Percentiles rank a stretch among this genome's conserved stretches.
Evolutionary conservation across 768 basidiomycete genomes (phyloP).

Genomic region (Suillus tomentosus): DNA sequence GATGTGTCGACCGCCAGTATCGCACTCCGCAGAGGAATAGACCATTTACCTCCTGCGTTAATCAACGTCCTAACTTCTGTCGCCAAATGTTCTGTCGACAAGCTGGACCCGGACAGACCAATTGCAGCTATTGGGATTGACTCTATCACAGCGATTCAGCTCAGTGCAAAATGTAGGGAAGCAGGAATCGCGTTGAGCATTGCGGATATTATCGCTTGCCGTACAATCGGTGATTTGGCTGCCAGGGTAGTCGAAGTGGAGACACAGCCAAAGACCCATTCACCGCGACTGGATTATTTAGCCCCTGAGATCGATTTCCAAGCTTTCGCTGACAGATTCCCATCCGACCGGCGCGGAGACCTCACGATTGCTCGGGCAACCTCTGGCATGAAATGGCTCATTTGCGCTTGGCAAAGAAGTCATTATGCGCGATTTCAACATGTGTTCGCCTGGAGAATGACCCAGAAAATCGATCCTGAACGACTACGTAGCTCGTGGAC

Average conservation of each 20-base stretch:
- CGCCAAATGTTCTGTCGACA: constrained; percentile 30
- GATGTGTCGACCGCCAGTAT: background rate
- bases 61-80: constrained; percentile 17
- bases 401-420: constrained; percentile 48
- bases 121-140: constrained; percentile 47
- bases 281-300: background rate
- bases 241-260: constrained; percentile 12
- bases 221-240: constrained; percentile 35
- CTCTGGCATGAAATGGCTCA: constrained; percentile 38
- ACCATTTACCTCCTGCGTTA: constrained; percentile 17
- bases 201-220: constrained; percentile 44
- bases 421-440: constrained; percentile 44
- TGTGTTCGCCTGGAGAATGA: constrained; percentile 43
- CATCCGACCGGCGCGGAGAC: constrained; percentile 12
- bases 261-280: background rate
- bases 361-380: constrained; percentile 27
- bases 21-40: background rate
- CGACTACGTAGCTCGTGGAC: constrained; percentile 41
- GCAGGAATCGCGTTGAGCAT: constrained; percentile 37
- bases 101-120: constrained; percentile 36
- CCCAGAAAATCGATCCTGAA: constrained; percentile 28
- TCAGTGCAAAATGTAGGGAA: constrained; percentile 41
- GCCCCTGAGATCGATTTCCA: constrained; percentile 19
- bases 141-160: constrained; percentile 51
- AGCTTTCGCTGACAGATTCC: constrained; percentile 20